These are phyloP conservation scores for Galeopsis tetrahit DNA, from an alignment of 257 asterid species.

Conservation along the genomic window DNA sequence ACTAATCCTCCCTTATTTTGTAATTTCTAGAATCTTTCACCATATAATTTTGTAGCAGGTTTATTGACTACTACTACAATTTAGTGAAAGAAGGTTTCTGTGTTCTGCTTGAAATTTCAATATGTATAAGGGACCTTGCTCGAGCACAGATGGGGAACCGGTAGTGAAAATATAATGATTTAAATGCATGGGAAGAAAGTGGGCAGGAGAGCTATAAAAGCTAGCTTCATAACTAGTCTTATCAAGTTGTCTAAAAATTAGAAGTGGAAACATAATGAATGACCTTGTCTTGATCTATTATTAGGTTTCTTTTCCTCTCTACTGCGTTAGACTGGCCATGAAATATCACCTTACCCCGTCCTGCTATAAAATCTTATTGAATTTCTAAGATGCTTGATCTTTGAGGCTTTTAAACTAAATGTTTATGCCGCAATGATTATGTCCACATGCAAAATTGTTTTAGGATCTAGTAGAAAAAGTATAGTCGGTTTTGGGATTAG, in stretches of 20 bases:
- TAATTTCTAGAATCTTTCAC: not conserved
- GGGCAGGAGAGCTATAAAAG: slow-evolving; percentile 17
- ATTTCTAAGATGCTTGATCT: slow-evolving; percentile 9
- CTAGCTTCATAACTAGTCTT: not conserved
- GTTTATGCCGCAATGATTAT: not conserved
- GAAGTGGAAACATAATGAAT: slow-evolving; percentile 10
- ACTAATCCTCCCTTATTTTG: not conserved
- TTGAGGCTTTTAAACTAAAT: not conserved
- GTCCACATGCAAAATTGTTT: not conserved
- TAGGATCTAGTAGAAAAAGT: not conserved
- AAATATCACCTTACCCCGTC: not conserved
- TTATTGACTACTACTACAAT: not conserved
- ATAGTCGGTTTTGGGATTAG: not conserved
- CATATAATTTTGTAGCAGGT: not conserved
- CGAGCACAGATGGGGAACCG: not conserved
- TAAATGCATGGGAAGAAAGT: slow-evolving; percentile 7
- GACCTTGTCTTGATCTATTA: not conserved
- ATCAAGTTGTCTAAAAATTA: not conserved
- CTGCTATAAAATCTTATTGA: not conserved
- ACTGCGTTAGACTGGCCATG: not conserved
- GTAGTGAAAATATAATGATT: not conserved
- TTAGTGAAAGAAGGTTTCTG: slow-evolving; percentile 1
- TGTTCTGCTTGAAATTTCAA: not conserved
- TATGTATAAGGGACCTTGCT: not conserved
- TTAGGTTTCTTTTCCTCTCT: not conserved